Evolutionary conservation across 2,329 filamentous ascomycete genomes (phyloP), one percentile per base, ranked within the genome.

Genomic region (Bipolaris oryzae): DNA sequence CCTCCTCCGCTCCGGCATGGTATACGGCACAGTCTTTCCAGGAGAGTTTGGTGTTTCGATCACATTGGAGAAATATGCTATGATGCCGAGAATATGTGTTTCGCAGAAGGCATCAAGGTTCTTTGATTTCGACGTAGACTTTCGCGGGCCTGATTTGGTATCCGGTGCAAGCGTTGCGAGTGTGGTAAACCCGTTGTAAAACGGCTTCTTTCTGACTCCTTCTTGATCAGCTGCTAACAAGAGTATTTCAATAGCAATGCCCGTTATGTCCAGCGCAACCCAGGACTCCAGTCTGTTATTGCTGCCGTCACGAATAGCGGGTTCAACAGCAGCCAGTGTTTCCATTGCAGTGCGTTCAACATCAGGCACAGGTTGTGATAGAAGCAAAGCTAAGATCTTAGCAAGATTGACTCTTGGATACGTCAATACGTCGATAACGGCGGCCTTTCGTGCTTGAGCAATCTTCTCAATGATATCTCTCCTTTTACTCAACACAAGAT

Each of bases 81-180:
- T 92, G 51, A 98, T 87, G 5, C 92, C 94, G 6, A 99, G 84
- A 33, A 96, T 87, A 73, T 97, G 89, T 28, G 86, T 84, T 60
- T 96, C 88, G 39, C 98, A 84, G 71, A 96, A 98, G 0, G 84
- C 80, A 1, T 87, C 88, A 21, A 96, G 50, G 1, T 85, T 77
- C 57, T 89, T 86, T 51, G 82, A 78, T 68, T 81, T 84, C 1
- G 78, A 73, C 20, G 76, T 71, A 20, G 73, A 74, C 55, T 76
- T 79, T 45, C 78, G 76, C 45, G 80, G 76, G 18, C 76, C 74
- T n/a, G 76, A 75, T 57, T 81, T 81, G 13, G 79, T 76, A 52
- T 84, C 81, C 0, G 55, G 55, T 15, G 60, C 67, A 39, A 87
- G 76, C n/a, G 69, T 70, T 11, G 79, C 78, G 49, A 82, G 74